phyloP scores from a whole-genome alignment of 148 eudicot species.

The Rhododendron henanense region DNA sequence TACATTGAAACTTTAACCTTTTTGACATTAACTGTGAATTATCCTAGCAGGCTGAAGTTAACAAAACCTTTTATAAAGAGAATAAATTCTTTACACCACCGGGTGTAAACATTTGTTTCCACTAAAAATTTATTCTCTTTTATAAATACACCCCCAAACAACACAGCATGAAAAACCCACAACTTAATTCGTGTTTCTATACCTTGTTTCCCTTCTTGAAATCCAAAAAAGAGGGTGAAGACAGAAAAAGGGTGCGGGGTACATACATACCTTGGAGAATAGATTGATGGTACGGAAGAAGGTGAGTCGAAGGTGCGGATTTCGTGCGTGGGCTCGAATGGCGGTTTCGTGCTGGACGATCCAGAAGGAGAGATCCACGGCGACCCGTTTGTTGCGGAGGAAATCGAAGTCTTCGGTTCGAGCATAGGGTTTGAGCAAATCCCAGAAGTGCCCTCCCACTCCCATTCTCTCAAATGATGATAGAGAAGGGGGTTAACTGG shows the following conservation, averaged over 20 bases:
- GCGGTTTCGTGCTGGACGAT: constrained; percentile 92
- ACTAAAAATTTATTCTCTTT: too few relatives aligned
- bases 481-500: not conserved
- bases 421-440: constrained; percentile 76
- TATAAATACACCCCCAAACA: not conserved
- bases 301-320: constrained; percentile 71
- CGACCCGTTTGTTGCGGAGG: constrained; percentile 75
- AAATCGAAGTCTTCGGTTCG: constrained; percentile 64
- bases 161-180: not conserved
- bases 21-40: too few relatives aligned
- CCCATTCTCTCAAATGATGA: constrained; percentile 42
- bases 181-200: not conserved
- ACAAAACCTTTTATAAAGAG: too few relatives aligned
- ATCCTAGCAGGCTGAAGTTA: too few relatives aligned
- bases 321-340: constrained; percentile 38
- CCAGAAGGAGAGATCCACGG: constrained; percentile 92
- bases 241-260: not conserved
- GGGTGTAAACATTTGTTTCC: too few relatives aligned
- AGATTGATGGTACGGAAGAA: constrained; percentile 85
- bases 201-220: not conserved
- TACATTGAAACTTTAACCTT: not conserved
- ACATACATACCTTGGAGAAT: constrained; percentile 65
- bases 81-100: too few relatives aligned
- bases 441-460: constrained; percentile 94
- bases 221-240: not conserved